Conservation (phyloP, 208 protist species). For the Wallacemonas sp. region DNA sequence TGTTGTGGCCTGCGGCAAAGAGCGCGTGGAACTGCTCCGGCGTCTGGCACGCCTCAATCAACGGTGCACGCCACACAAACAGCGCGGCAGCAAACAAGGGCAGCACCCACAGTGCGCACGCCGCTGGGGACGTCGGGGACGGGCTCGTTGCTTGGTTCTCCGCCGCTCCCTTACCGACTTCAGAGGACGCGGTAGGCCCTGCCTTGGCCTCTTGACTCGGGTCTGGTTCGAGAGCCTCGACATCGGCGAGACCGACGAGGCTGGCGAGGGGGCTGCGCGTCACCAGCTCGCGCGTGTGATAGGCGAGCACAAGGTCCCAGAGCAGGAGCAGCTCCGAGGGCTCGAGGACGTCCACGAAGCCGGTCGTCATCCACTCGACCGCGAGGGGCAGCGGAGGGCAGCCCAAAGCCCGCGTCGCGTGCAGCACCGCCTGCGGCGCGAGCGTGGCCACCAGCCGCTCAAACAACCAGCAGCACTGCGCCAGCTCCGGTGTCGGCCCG, state of each 20-base stretch:
- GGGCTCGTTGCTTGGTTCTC: neutral
- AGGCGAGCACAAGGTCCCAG: slow-evolving; percentile 84
- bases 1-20: slow-evolving; percentile 60
- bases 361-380: slow-evolving; percentile 83
- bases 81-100: slow-evolving; percentile 75
- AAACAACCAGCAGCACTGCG: slow-evolving; percentile 83
- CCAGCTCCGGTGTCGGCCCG: slow-evolving; percentile 82
- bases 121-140: slow-evolving; percentile 4
- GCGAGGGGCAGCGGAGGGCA: slow-evolving; percentile 67
- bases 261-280: slow-evolving; percentile 43
- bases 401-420: slow-evolving; percentile 60
- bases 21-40: slow-evolving; percentile 60
- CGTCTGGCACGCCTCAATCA: slow-evolving; percentile 63
- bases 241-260: slow-evolving; percentile 28
- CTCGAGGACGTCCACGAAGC: slow-evolving; percentile 77
- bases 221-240: neutral
- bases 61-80: slow-evolving; percentile 79
- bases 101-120: slow-evolving; percentile 80
- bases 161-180: too few species aligned
- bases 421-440: slow-evolving; percentile 64
- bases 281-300: slow-evolving; percentile 73
- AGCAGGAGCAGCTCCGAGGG: slow-evolving; percentile 72
- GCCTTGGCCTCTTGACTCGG: too few species aligned
- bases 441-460: slow-evolving; percentile 63
- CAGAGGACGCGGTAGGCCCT: too few species aligned